These are phyloP conservation scores for Eucalyptus erythrocorys DNA, from an alignment of 345 rosid species.

Conservation along the genomic window DNA sequence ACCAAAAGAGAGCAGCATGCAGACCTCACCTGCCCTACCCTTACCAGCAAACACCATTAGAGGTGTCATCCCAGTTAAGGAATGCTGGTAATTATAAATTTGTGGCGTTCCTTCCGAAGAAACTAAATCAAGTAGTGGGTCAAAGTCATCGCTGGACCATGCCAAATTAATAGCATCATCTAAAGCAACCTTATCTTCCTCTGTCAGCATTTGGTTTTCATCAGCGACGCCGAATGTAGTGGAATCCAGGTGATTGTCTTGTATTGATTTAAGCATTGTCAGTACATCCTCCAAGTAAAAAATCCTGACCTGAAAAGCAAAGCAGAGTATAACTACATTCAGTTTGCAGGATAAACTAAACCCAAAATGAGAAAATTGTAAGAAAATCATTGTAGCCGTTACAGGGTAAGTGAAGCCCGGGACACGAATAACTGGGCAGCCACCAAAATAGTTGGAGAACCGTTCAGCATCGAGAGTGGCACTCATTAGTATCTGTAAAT, in stretches of 20 bases:
- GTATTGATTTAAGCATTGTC: conserved; percentile 48
- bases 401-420: conserved; percentile 96
- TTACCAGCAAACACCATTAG: conserved; percentile 86
- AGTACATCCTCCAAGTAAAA: conserved; percentile 81
- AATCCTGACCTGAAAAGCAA: conserved; percentile 49
- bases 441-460: conserved; percentile 90
- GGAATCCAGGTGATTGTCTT: conserved; percentile 44
- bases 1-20: conserved; percentile 78
- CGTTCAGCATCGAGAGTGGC: conserved; percentile 90
- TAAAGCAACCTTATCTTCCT: conserved; percentile 55
- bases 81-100: conserved; percentile 69
- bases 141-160: conserved; percentile 77
- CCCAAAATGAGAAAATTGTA: not conserved
- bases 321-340: not conserved
- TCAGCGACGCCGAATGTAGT: conserved; percentile 10
- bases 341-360: not conserved
- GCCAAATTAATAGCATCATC: conserved; percentile 81
- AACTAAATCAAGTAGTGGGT: conserved; percentile 61
- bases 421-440: conserved; percentile 79
- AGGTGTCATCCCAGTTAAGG: conserved; percentile 59
- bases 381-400: not conserved
- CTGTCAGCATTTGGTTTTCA: conserved; percentile 31
- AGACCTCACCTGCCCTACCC: conserved; percentile 71
- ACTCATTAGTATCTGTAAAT: conserved; percentile 78
- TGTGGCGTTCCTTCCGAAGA: conserved; percentile 39